A percentile compares a stretch with the other conserved stretches of the same genome.
These are phyloP conservation scores for Hyaloperonospora brassicae DNA, from an alignment of 352 stramenopile genomes.

Conservation along the genomic window DNA sequence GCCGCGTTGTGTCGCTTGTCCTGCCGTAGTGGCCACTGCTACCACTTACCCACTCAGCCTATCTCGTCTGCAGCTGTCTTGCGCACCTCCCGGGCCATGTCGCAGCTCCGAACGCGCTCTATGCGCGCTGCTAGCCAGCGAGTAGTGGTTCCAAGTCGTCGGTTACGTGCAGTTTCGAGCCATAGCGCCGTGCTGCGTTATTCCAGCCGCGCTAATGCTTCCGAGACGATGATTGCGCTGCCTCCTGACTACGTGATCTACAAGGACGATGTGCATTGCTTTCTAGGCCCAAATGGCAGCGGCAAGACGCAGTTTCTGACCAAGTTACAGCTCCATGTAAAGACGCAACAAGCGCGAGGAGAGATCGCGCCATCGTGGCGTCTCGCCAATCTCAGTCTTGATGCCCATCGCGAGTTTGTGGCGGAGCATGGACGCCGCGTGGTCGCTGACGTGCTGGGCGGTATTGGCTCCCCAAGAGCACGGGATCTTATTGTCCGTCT, in stretches of 20 bases:
- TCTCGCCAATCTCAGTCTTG: constrained; percentile 61
- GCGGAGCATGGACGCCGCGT: constrained; percentile 40
- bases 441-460: constrained; percentile 59
- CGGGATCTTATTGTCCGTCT: constrained; percentile 88
- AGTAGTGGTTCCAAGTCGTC: too few species aligned
- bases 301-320: constrained; percentile 55
- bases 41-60: too few species aligned
- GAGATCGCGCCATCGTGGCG: constrained; percentile 24
- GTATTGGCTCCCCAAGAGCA: constrained; percentile 56
- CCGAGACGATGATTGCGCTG: constrained; percentile 29
- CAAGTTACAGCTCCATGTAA: constrained; percentile 31
- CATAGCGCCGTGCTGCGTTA: too few species aligned
- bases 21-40: too few species aligned
- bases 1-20: too few species aligned
- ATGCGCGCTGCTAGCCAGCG: too few species aligned
- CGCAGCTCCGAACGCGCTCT: too few species aligned
- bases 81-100: too few species aligned
- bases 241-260: constrained; percentile 35
- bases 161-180: too few species aligned
- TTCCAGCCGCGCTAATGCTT: constrained; percentile 3
- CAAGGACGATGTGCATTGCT: constrained; percentile 56
- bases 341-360: constrained; percentile 16
- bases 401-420: constrained; percentile 82
- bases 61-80: too few species aligned
- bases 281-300: constrained; percentile 62